Evolutionary conservation across 1,284 basidiomycete species (phyloP).

Genomic region (Heimioporus retisporus): DNA sequence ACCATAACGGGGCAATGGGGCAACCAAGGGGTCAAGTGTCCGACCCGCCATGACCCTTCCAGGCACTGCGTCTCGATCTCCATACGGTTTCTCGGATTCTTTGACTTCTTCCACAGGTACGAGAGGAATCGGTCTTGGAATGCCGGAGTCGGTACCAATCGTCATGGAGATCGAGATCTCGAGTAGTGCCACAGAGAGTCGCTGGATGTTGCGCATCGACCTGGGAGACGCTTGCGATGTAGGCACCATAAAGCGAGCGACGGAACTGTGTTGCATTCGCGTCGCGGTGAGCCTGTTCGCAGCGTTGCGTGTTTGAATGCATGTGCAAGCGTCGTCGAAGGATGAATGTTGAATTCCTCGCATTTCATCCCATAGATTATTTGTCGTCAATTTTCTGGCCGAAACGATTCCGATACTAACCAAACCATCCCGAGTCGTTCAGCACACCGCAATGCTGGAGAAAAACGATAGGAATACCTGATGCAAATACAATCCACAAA

Average conservation of each 20-base stretch:
- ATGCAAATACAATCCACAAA: not conserved
- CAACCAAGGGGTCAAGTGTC: too few species aligned
- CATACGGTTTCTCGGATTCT: too few species aligned
- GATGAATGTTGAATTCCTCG: not conserved
- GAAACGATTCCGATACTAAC: constrained; percentile 6
- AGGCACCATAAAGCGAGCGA: not conserved
- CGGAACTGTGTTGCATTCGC: not conserved
- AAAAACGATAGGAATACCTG: not conserved
- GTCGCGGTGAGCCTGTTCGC: not conserved
- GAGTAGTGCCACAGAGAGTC: too few species aligned
- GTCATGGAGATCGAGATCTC: too few species aligned
- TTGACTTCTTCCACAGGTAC: too few species aligned
- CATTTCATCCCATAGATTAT: not conserved
- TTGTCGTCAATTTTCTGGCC: not conserved
- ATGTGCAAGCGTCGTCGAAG: not conserved
- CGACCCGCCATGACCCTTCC: too few species aligned
- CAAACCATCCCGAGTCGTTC: not conserved
- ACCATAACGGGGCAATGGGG: too few species aligned
- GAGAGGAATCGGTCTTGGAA: too few species aligned
- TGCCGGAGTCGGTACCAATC: too few species aligned
- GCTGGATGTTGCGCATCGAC: too few species aligned
- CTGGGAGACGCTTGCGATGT: not conserved
- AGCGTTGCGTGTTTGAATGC: not conserved
- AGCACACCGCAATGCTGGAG: not conserved
- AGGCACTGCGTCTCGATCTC: too few species aligned